Percentiles rank a stretch among this genome's conserved stretches.
Evolutionary conservation across 768 basidiomycete species (phyloP).

Genomic region (Phaeotremella fagi): DNA sequence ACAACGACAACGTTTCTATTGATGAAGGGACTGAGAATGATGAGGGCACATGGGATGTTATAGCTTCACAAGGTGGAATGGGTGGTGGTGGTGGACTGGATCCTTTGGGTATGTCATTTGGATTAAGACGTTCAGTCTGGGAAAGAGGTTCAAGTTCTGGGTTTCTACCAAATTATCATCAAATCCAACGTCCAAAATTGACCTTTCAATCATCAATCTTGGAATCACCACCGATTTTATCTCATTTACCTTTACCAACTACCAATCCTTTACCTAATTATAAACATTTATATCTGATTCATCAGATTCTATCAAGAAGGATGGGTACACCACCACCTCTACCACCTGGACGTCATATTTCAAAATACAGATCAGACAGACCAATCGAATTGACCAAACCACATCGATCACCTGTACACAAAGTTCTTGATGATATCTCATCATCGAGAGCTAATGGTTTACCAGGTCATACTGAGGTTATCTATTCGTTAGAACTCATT

Average conservation of each 20-base stretch:
- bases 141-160: conserved; percentile 20
- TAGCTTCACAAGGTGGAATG: conserved; percentile 18
- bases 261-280: conserved; percentile 34
- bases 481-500: conserved; percentile 41
- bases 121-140: conserved; percentile 29
- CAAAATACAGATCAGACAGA: conserved; percentile 1
- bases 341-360: not conserved
- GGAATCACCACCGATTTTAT: conserved; percentile 19
- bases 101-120: conserved; percentile 18
- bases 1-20: not conserved
- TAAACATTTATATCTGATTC: conserved; percentile 39
- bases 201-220: not conserved
- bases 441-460: conserved; percentile 40
- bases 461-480: conserved; percentile 39
- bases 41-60: conserved; percentile 12
- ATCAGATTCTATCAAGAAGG: conserved; percentile 25
- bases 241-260: conserved; percentile 30
- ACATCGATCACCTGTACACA: not conserved
- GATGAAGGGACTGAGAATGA: conserved; percentile 1
- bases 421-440: conserved; percentile 27
- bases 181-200: not conserved
- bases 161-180: conserved; percentile 3
- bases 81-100: conserved; percentile 22
- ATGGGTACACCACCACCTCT: conserved; percentile 5
- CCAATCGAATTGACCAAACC: not conserved